Evolutionary conservation across 2,329 filamentous ascomycete species (phyloP), one percentile per base, ranked within the genome.

Genomic region (Exophiala oligosperma): DNA sequence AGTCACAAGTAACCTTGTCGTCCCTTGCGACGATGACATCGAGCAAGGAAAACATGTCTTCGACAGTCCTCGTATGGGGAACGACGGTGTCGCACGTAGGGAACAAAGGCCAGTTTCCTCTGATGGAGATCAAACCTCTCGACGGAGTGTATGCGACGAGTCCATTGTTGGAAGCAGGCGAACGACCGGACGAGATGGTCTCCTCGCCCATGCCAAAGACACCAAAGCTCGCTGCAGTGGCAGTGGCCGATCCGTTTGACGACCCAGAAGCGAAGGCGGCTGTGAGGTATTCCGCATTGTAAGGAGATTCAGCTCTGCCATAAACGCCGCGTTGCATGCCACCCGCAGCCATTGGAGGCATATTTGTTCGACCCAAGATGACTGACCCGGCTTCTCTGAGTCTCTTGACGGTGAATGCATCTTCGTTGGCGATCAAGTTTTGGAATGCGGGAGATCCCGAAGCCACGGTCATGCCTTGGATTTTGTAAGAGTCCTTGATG

Each of bases 241-340:
- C 76, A 0, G 77, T 78, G 0, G 75, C 83, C 1, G 79, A 79
- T 1, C 82, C 82, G 59, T 84, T 80, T 0, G 80, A 83, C 0
- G 79, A 83, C 0, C 81, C 79, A 1, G 80, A 83, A 0, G 74
- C 76, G 59, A 77, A 80, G 0, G 79, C 79, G 11, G 77, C 79
- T 0, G 80, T 74, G 12, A 81, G 71, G 52, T 80, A 82, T 0
- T 77, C 71, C 0, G 68, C 54, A 54, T 84, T 84, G 64, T 85
- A 85, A 0, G 83, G 82, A 23, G 76, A 81, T 64, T 84, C 81
- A 0, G 82, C 80, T 2, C 82, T 74, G 0, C 82, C 82, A 59
- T 83, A 84, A 0, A 81, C 60, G 0, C 82, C 82, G 7, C 82
- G 73, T 58, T 85, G 81, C 76, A 83, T 83, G 0, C 83, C 82